Base-by-base conservation (phyloP, 1,284 basidiomycete genomes). In the Marasmius oreades region DNA sequence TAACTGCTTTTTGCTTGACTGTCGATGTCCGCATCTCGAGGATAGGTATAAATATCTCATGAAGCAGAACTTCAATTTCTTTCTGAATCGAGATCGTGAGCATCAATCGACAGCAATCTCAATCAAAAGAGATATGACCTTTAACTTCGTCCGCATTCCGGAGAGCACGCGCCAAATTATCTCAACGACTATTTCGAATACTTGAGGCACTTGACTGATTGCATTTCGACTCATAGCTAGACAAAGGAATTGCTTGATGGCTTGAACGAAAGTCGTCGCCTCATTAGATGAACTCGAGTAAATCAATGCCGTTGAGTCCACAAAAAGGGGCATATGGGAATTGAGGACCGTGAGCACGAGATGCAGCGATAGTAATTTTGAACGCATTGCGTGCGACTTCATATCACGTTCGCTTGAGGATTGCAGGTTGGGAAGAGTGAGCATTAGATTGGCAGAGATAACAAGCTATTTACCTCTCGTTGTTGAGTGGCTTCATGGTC, bases 21-120 rank as follows among this genome's bases (percentile, higher is more conserved):
- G 95, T 97, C 10, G 96, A 93, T 20, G 92, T 98, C 66, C 90
- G 88, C 95, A 99, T 98, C 75, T 99, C 97, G 52, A 99, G 77
- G 53, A 99, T 98, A 1, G 97, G 97, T 58, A 99, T 86, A 77
- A 99, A 99, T 65, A 99, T 99, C 69, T 99, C 97, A 68, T 98
- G 97, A 55, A 99, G 74, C 33, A 99, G 79, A 37, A 99, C 95
- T 71, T 98, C 97, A 61, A 99, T 98, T 74, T 99, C 98, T 90
- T 98, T 98, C 93, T 95, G 67, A 36, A 63, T 46, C 36, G 33
- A 16, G 22, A 37, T 8, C 53, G 12, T 54, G 59, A 23, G 62
- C 57, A 48, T 42, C 47, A 54, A 28, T 39, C 45, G 54, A 23
- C 55, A 42, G 52, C 53, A 51, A 53, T 26, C 45, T 50, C 14